Evolutionary conservation across 768 basidiomycete genomes (phyloP), one percentile per base, ranked within the genome.

Genomic region (Tulasnella sp.): DNA sequence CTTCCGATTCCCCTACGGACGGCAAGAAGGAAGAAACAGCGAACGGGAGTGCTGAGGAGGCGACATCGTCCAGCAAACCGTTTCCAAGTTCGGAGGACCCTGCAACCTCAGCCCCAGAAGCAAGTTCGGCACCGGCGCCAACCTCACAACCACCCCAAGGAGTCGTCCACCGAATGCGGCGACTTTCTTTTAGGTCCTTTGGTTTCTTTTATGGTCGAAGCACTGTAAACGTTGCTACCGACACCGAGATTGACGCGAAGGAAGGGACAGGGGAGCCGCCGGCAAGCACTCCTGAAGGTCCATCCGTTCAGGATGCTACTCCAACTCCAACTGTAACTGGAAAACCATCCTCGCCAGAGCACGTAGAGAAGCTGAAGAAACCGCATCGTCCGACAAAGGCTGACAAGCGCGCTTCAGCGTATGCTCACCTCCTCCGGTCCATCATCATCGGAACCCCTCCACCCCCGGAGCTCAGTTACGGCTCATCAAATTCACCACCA

Each of bases 391-490:
- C 54, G 17, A 70, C 67, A 49, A 69, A 69, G 52, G 85, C 89
- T 8, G 87, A 91, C 72, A 89, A 86, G 80, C 86, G 86, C 3
- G 91, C 91, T 25, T 87, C 87, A 79, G 85, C 89, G 78, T 89
- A 88, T 25, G 93, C 93, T 1, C 77, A 87, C 72, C 82, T 89
- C 64, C 84, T 92, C 52, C 90, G 91, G 72, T 85, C 88, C 11
- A 84, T 93, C 78, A 94, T 94, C 78, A 82, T 92, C 78, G 93
- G 92, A 1, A 31, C 49, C 6, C 70, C 77, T 64, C 68, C 75
- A 1, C 22, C 70, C 25, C 72, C 70, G 38, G 31, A 67, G 49
- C 68, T 71, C 76, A 39, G 68, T 17, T 74, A 54, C 31, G 78
- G 83, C 67, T 79, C 84, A 8, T 64, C 79, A 75, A 77, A 31